Evolutionary conservation across 768 basidiomycete genomes (phyloP), one percentile per base, ranked within the genome.

Genomic region (Lentinus tigrinus): DNA sequence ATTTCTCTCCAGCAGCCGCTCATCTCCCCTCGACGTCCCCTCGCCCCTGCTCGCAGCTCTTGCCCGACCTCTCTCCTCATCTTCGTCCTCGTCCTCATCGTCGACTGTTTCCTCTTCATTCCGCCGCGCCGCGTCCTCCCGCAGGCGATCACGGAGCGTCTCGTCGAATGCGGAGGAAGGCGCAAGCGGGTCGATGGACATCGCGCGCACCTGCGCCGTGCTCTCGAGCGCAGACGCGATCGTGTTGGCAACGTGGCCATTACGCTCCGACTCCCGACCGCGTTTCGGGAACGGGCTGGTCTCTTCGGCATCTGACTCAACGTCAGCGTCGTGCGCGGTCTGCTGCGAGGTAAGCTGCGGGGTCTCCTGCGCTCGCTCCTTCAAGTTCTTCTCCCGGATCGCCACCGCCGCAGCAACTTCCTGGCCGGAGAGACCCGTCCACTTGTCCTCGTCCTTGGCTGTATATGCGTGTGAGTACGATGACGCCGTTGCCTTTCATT

Each of bases 181-280:
- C 19, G 90, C 85, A n/a, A 97, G 79, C 3, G 95, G 95, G 70
- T 95, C 81, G 67, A 98, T 95, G 14, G 86, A 86, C 57, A 93
- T 60, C 3, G 77, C 64, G 38, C 70, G 65, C 38, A 51, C 59
- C 59, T 56, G 54, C 46, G 59, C 54, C 4, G 58, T 55, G 44
- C 34, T 43, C 27, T 54, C 54, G 13, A 60, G 58, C 54, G 58
- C 52, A 3, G 70, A 61, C 44, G 57, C 65, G 52, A 56, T 66
- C 58, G 14, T 42, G 60, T 2, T 37, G 24, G 23, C 49, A 40
- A 24, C 37, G 21, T 23, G 31, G 31, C 7, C 11, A 31, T 31
- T 31, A 31, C 31, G 31, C 11, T 31, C 31, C 31, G 31, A 7
- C 7, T 50, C 38, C 24, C 66, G 67, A 5, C 62, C 59, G 55